Percentiles rank a stretch among this genome's conserved stretches.
These are phyloP conservation scores for Talaromyces thailandensis DNA, from an alignment of 495 filamentous ascomycete genomes.

Conservation along the genomic window DNA sequence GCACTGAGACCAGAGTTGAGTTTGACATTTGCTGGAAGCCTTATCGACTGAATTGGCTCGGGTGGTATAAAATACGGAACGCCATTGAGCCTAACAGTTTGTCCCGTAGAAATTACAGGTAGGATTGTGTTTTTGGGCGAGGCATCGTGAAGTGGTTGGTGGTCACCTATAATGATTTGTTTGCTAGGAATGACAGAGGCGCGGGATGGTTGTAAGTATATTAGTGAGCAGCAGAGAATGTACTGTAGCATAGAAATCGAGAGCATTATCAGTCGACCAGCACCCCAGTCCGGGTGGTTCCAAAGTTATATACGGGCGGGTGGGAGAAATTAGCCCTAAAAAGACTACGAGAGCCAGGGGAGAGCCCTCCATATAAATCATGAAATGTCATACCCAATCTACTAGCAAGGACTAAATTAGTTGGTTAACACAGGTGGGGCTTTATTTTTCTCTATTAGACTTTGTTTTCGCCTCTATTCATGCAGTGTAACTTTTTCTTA, in stretches of 20 bases:
- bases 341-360: not conserved
- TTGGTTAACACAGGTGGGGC: not conserved
- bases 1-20: not conserved
- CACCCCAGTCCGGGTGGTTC: not conserved
- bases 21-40: not conserved
- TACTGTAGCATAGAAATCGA: not conserved
- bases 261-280: not conserved
- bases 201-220: not conserved
- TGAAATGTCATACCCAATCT: not conserved
- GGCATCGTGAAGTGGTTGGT: not conserved
- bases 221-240: not conserved
- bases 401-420: not conserved
- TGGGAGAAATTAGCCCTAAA: not conserved
- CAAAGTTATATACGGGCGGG: not conserved
- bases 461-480: not conserved
- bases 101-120: conserved; percentile 19
- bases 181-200: not conserved
- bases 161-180: not conserved
- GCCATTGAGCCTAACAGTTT: conserved; percentile 28
- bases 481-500: not conserved
- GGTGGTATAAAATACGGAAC: conserved; percentile 30
- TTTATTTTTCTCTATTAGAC: not conserved
- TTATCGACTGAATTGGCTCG: not conserved
- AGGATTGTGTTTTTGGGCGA: not conserved
- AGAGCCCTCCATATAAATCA: not conserved